phyloP scores from a whole-genome alignment of 2,329 filamentous ascomycete species.

The Aspergillus fumigatiaffinis region DNA sequence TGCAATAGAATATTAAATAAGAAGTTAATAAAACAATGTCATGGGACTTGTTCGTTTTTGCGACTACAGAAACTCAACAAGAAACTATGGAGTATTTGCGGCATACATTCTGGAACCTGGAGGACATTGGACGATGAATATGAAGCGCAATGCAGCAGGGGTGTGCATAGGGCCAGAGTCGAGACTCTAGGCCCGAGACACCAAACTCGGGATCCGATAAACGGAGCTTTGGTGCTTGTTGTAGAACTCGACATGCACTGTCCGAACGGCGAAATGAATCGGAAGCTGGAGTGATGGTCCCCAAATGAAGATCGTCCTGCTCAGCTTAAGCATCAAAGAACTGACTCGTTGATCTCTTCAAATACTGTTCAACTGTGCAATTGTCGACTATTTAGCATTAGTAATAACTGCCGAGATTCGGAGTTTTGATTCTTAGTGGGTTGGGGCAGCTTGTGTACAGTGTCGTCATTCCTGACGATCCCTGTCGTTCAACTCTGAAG shows the following conservation, averaged over 20 bases:
- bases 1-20: too few relatives aligned
- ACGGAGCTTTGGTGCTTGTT: background rate
- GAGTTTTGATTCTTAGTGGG: constrained; percentile 5
- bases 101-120: too few relatives aligned
- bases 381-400: background rate
- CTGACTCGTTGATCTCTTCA: too few relatives aligned
- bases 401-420: constrained; percentile 13
- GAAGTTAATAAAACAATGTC: too few relatives aligned
- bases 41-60: too few relatives aligned
- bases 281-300: too few relatives aligned
- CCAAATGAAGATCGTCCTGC: too few relatives aligned
- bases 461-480: constrained; percentile 10
- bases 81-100: too few relatives aligned
- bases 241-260: background rate
- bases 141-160: background rate
- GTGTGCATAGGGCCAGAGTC: background rate
- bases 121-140: background rate
- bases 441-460: background rate
- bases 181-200: background rate
- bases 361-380: background rate
- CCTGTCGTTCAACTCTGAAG: background rate
- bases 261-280: too few relatives aligned
- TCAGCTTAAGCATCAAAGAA: too few relatives aligned
- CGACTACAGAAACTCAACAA: too few relatives aligned
- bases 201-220: background rate